Base-by-base conservation (phyloP, 306 rosid genomes). In the Chamaecrista fasciculata region DNA sequence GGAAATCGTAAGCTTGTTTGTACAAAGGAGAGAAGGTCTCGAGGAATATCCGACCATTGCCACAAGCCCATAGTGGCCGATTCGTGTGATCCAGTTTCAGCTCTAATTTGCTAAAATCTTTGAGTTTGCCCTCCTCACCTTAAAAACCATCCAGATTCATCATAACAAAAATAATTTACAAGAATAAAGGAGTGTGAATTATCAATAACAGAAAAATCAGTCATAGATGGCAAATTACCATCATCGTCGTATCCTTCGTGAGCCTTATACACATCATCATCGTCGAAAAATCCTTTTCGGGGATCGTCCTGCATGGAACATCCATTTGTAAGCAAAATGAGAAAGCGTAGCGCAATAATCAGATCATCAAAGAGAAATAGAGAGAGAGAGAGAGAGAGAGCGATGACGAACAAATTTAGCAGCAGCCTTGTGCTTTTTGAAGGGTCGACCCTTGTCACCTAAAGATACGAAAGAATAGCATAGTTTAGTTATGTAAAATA, bases 31-130 rank as follows among this genome's bases (percentile, higher is more conserved):
- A 94, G 81, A 90, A 94, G 9, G 97, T 94, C 83, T 94, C 98
- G 3, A 94, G 96, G 76, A 94, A 94, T 67, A 94, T 90, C 19
- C 96, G 86, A 7, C 98, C 97, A 80, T 93, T 90, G 53, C 85
- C 94, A 55, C 98, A 93, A 53, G 97, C 97, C 97, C 97, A 93
- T 19, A 93, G 73, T n/a, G 98, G 98, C 18, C 98, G 83, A 70
- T 88, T 93, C 1, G 11, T 14, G 18, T 94, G 97, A 79, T 94
- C 97, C 16, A 76, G 94, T 74, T 94, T 94, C 62, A 94, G 50
- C 80, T 94, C 98, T 48, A 94, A 67, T 66, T 90, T 90, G 82
- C 85, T 94, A 46, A 94, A 90, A 70, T 94, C 97, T 73, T 89
- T 90, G 65, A 80, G 87, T 70, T 68, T 87, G 3, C 56, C 84